These are phyloP conservation scores for Candida insectorum DNA, from an alignment of 805 yeast species.

Conservation along the genomic window DNA sequence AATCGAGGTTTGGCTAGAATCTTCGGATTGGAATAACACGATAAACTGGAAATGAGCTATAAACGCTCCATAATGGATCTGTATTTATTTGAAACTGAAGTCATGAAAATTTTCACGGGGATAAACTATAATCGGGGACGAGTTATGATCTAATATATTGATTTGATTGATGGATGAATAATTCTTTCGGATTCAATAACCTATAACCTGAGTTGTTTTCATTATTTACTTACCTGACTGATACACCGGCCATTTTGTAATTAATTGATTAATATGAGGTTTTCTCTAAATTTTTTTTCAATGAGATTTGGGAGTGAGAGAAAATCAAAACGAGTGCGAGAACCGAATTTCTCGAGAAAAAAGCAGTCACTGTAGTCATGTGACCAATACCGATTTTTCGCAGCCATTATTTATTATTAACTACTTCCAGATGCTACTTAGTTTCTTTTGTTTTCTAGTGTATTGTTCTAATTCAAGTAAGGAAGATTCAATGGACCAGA, in stretches of 20 bases:
- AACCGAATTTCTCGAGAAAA: slow-evolving; percentile 4
- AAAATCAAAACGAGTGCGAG: slow-evolving; percentile 2
- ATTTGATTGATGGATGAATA: not conserved
- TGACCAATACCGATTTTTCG: slow-evolving; percentile 10
- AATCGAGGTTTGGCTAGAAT: no score
- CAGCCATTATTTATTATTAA: no score
- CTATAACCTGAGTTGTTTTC: not conserved
- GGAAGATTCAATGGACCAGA: slow-evolving; percentile 27
- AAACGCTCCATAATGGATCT: no score
- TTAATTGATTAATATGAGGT: not conserved
- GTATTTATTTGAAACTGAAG: no score
- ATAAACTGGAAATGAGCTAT: no score
- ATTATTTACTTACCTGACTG: slow-evolving; percentile 80
- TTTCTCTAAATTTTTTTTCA: slow-evolving; percentile 11
- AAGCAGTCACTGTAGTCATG: slow-evolving; percentile 29
- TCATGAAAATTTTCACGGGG: no score
- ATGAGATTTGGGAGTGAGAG: slow-evolving; percentile 10
- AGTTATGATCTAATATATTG: not conserved
- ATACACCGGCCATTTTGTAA: slow-evolving; percentile 92
- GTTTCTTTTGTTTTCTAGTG: slow-evolving; percentile 14
- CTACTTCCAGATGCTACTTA: slow-evolving; percentile 18
- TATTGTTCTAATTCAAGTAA: slow-evolving; percentile 29
- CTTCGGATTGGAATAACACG: no score
- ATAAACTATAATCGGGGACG: no score
- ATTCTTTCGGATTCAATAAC: not conserved